Evolutionary conservation across 306 rosid genomes (phyloP).

Genomic region (Cajanus cajan): DNA sequence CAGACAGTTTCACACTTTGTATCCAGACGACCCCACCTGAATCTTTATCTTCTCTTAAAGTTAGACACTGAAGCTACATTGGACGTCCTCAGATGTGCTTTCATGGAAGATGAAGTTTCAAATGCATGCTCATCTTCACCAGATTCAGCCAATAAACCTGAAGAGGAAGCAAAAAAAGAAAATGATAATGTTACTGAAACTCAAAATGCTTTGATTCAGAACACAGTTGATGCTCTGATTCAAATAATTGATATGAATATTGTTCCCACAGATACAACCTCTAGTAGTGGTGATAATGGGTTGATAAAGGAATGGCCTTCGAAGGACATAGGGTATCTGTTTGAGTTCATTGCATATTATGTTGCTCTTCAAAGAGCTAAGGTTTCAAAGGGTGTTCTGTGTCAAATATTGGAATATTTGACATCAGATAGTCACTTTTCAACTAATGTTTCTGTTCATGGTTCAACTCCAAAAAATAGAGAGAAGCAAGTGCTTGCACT

Average conservation of each 20-base stretch:
- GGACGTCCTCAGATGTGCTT: slow-evolving; percentile 74
- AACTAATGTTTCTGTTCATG: slow-evolving; percentile 32
- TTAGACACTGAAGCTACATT: slow-evolving; percentile 85
- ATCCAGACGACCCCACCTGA: slow-evolving; percentile 43
- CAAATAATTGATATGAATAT: slow-evolving; percentile 50
- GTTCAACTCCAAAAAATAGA: slow-evolving; percentile 53
- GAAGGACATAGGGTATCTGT: slow-evolving; percentile 65
- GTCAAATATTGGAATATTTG: slow-evolving; percentile 75
- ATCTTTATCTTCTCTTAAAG: slow-evolving; percentile 70
- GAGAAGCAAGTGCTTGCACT: slow-evolving; percentile 93
- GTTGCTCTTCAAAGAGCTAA: slow-evolving; percentile 72
- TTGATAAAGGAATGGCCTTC: slow-evolving; percentile 61
- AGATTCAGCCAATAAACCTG: slow-evolving; percentile 38
- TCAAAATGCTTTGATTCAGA: slow-evolving; percentile 63
- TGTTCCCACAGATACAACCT: slow-evolving; percentile 48
- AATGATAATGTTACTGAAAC: slow-evolving; percentile 36
- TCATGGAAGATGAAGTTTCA: slow-evolving; percentile 56
- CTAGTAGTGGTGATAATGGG: slow-evolving; percentile 36
- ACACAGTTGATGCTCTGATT: slow-evolving; percentile 69
- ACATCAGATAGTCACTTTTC: slow-evolving; percentile 52
- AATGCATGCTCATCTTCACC: slow-evolving; percentile 39
- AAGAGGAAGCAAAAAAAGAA: slow-evolving; percentile 36
- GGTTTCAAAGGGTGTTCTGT: slow-evolving; percentile 63
- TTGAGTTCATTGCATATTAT: slow-evolving; percentile 78
- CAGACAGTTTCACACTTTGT: slow-evolving; percentile 41